phyloP scores from a whole-genome alignment of 2,329 filamentous ascomycete species.

The Ceratocystis harringtonii region DNA sequence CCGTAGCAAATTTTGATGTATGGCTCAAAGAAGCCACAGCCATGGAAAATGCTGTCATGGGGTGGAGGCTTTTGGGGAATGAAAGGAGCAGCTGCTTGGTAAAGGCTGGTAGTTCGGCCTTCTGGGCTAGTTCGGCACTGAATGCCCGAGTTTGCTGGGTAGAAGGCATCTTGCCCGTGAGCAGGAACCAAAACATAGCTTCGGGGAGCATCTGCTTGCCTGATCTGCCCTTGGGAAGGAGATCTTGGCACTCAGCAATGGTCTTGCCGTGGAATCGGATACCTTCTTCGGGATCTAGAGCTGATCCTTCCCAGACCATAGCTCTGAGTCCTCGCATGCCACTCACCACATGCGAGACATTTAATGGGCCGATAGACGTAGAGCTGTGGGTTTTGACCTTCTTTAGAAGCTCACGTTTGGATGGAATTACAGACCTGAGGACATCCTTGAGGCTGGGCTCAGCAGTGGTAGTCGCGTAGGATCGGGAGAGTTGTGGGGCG shows the following conservation, averaged over 20 bases:
- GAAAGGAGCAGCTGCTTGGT: slow-evolving; percentile 77
- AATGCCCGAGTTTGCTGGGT: slow-evolving; percentile 66
- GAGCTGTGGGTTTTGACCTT: slow-evolving; percentile 75
- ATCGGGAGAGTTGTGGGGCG: slow-evolving; percentile 29
- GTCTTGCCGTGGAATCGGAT: slow-evolving; percentile 96
- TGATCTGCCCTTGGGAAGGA: slow-evolving; percentile 79
- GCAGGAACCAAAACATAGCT: slow-evolving; percentile 97
- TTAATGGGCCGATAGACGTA: slow-evolving; percentile 80
- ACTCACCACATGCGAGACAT: slow-evolving; percentile 83
- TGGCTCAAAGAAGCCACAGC: slow-evolving; percentile 93
- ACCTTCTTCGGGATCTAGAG: slow-evolving; percentile 89
- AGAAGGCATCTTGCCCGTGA: slow-evolving; percentile 83
- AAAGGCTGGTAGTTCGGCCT: slow-evolving; percentile 68
- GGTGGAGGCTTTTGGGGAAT: slow-evolving; percentile 82
- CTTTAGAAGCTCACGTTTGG: slow-evolving; percentile 84
- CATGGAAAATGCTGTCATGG: slow-evolving; percentile 96
- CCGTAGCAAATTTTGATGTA: slow-evolving; percentile 82
- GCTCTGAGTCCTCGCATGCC: slow-evolving; percentile 96
- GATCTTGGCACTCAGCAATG: slow-evolving; percentile 93
- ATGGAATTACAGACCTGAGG: slow-evolving; percentile 70
- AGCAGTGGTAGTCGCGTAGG: slow-evolving; percentile 57
- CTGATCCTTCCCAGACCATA: slow-evolving; percentile 98
- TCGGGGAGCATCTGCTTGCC: slow-evolving; percentile 97
- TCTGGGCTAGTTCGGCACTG: slow-evolving; percentile 73
- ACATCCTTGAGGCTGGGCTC: slow-evolving; percentile 85